phyloP scores from a whole-genome alignment of 306 rosid species.

The Carpinus viminea region DNA sequence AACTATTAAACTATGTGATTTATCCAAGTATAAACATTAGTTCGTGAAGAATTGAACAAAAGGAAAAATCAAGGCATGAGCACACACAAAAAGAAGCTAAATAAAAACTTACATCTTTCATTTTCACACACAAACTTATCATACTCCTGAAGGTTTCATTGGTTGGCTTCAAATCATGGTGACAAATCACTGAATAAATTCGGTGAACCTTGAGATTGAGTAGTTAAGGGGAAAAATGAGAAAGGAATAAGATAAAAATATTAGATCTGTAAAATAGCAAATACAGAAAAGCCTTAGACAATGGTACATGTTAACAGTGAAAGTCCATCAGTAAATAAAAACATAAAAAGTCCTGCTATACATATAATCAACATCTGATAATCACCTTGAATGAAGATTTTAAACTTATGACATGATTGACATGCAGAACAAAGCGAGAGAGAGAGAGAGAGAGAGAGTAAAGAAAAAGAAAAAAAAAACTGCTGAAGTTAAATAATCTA shows the following conservation, averaged over 20 bases:
- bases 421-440: neutral
- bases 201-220: conserved; percentile 53
- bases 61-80: conserved; percentile 26
- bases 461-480: neutral
- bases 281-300: neutral
- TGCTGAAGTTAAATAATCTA: neutral
- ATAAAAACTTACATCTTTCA: conserved; percentile 71
- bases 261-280: conserved; percentile 21
- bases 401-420: neutral
- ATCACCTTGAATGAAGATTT: neutral
- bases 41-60: conserved; percentile 6
- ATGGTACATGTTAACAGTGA: neutral
- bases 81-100: neutral
- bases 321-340: neutral
- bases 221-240: neutral
- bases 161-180: conserved; percentile 43
- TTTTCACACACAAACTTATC: conserved; percentile 58
- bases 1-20: conserved; percentile 10
- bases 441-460: neutral
- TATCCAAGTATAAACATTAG: conserved; percentile 14
- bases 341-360: neutral
- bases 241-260: conserved; percentile 21
- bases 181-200: conserved; percentile 55
- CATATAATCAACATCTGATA: neutral
- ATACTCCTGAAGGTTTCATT: conserved; percentile 64